Evolutionary conservation across 768 basidiomycete species (phyloP), one percentile per base, ranked within the genome.

Genomic region (Lactarius pseudohatsudake): DNA sequence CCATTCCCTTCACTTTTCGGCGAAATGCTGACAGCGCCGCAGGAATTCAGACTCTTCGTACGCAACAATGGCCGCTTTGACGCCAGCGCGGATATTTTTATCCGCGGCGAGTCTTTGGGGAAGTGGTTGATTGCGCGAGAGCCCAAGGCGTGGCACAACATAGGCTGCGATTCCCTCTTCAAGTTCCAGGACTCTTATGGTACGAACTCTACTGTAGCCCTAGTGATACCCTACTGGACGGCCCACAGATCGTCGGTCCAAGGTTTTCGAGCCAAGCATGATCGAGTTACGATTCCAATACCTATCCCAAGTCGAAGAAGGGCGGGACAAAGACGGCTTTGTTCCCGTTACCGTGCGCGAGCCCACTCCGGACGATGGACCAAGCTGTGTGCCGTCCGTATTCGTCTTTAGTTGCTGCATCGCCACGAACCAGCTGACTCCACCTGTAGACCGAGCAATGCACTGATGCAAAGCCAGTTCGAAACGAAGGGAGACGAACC

Each of bases 71-170:
- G 61, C n/a, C 10, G n/a, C 10, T 34, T 26, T 45, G 65, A 62
- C 47, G 57, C 40, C 47, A 58, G 56, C 22, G 65, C 65, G 32
- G 65, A 66, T 38, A 26, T 66, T 28, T 62, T 22, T 22, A 16
- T 41, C 28, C 7, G 57, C 41, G 61, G 40, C n/a, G 20, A 57
- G 3, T 58, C 47, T 30, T 22, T 66, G 28, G 65, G 65, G 13
- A 66, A 66, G 47, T 66, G 65, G 65, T 50, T 66, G 4, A n/a
- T 66, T n/a, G 36, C 57, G 26, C 61, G 57, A 15, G 61, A 58
- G n/a, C 47, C 65, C n/a, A 62, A 54, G 26, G n/a, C 38, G 1
- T 66, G 65, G 65, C 61, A 66, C 7, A 57, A 62, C 28, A 36
- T 66, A 13, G 56, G 57, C n/a, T 41, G 61, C n/a, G 65, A 62